Evolutionary conservation across 2,329 filamentous ascomycete genomes (phyloP).

Genomic region (Drechslerella coelobrocha): DNA sequence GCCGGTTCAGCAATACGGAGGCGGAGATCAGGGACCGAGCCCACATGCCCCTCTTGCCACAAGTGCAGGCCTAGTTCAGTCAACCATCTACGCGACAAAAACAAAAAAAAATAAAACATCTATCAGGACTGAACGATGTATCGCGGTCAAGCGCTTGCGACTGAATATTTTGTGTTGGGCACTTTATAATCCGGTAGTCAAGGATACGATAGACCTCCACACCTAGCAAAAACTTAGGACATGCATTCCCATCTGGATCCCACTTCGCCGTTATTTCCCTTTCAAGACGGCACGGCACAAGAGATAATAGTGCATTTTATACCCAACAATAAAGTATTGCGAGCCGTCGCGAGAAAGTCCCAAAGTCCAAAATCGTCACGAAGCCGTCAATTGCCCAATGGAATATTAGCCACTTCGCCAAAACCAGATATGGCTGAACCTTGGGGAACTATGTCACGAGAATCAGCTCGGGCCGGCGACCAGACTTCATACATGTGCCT

Average conservation of each 20-base stretch:
- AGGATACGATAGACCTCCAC: neutral
- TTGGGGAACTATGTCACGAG: neutral
- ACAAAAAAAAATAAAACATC: neutral
- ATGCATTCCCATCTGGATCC: neutral
- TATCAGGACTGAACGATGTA: neutral
- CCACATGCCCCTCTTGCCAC: neutral
- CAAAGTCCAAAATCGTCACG: neutral
- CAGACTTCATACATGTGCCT: too few species aligned
- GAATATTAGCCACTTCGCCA: neutral
- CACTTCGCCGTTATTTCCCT: neutral
- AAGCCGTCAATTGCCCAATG: too few species aligned
- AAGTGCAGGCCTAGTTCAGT: neutral
- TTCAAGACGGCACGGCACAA: conserved; percentile 1
- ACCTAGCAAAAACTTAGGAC: neutral
- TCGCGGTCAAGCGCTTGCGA: neutral
- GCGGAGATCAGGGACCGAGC: neutral
- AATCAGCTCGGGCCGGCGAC: neutral
- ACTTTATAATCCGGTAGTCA: neutral
- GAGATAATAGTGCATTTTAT: neutral
- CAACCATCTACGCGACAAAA: neutral
- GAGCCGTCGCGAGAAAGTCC: neutral
- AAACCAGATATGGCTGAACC: neutral
- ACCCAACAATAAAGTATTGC: neutral
- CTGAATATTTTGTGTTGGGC: neutral
- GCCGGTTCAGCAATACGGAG: neutral